phyloP scores from a whole-genome alignment of 2,329 filamentous ascomycete genomes.

The Daldinia sp. region DNA sequence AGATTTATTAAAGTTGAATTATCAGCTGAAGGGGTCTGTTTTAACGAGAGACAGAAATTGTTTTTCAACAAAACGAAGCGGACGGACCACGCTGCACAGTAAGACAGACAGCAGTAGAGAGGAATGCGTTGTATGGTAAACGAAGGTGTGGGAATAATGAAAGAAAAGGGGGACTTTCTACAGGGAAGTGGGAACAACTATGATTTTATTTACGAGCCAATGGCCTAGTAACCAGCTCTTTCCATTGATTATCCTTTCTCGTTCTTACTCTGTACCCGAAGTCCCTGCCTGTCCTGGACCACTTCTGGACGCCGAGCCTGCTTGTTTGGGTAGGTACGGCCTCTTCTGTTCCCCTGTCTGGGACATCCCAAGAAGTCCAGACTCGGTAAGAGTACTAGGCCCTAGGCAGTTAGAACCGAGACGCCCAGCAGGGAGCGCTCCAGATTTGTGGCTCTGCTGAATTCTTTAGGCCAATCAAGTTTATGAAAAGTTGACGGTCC shows the following conservation, averaged over 20 bases:
- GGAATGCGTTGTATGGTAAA: slow-evolving; percentile 37
- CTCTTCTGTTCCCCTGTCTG: slow-evolving; percentile 33
- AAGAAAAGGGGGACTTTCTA: slow-evolving; percentile 27
- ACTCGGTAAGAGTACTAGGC: slow-evolving; percentile 31
- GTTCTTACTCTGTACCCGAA: slow-evolving; percentile 19
- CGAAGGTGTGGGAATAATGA: slow-evolving; percentile 42
- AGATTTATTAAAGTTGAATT: slow-evolving; percentile 36
- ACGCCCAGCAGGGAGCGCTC: slow-evolving; percentile 35
- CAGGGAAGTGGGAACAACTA: slow-evolving; percentile 38
- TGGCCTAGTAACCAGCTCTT: slow-evolving; percentile 38
- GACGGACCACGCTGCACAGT: slow-evolving; percentile 29
- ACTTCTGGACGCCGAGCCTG: slow-evolving; percentile 28
- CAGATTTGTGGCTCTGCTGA: slow-evolving; percentile 42
- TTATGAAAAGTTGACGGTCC: background rate
- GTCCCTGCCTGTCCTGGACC: slow-evolving; percentile 1
- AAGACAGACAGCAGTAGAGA: slow-evolving; percentile 30
- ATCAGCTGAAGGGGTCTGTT: slow-evolving; percentile 28
- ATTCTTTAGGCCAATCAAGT: slow-evolving; percentile 27
- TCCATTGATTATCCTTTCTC: slow-evolving; percentile 37
- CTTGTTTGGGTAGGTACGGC: slow-evolving; percentile 34
- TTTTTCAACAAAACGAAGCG: slow-evolving; percentile 35
- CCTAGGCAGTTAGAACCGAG: slow-evolving; percentile 37
- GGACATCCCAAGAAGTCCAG: slow-evolving; percentile 29
- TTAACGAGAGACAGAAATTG: slow-evolving; percentile 42
- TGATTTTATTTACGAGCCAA: slow-evolving; percentile 44